These are phyloP conservation scores for Phoenix roebelenii DNA, from an alignment of 176 grass and related monocot species.

Conservation along the genomic window DNA sequence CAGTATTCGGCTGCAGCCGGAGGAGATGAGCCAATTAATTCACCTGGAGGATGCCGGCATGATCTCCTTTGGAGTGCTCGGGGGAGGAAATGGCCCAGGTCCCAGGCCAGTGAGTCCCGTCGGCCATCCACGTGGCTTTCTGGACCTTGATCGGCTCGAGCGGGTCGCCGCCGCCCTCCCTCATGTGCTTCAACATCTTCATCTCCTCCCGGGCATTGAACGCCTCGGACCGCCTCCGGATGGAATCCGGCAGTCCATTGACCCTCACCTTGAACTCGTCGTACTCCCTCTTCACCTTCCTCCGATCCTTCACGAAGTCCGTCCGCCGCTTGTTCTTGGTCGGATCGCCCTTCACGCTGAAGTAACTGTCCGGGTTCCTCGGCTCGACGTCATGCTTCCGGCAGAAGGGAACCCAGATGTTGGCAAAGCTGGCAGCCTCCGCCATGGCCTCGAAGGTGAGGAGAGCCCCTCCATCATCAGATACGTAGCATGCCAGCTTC, in stretches of 20 bases:
- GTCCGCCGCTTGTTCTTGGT: slow-evolving; percentile 76
- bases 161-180: slow-evolving; percentile 66
- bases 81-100: slow-evolving; percentile 41
- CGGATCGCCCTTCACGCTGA: slow-evolving; percentile 74
- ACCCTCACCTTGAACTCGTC: slow-evolving; percentile 98
- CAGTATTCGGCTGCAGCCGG: no score
- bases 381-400: slow-evolving; percentile 95
- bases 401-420: slow-evolving; percentile 92
- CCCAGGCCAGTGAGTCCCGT: slow-evolving; percentile 90
- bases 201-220: slow-evolving; percentile 97
- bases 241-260: slow-evolving; percentile 86
- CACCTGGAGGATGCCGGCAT: slow-evolving; percentile 79
- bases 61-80: slow-evolving; percentile 76
- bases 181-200: slow-evolving; percentile 89
- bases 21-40: neutral
- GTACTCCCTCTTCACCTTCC: slow-evolving; percentile 88
- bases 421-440: slow-evolving; percentile 87
- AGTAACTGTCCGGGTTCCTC: slow-evolving; percentile 89
- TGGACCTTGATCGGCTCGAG: slow-evolving; percentile 66
- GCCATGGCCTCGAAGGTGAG: slow-evolving; percentile 98
- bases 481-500: slow-evolving; percentile 91
- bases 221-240: slow-evolving; percentile 71
- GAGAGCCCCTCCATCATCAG: slow-evolving; percentile 78
- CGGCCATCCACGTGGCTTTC: slow-evolving; percentile 98
- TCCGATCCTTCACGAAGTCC: slow-evolving; percentile 85